Evolutionary conservation across 23 red algal genomes (phyloP).

Genomic region (Gracilaria vermiculophylla): DNA sequence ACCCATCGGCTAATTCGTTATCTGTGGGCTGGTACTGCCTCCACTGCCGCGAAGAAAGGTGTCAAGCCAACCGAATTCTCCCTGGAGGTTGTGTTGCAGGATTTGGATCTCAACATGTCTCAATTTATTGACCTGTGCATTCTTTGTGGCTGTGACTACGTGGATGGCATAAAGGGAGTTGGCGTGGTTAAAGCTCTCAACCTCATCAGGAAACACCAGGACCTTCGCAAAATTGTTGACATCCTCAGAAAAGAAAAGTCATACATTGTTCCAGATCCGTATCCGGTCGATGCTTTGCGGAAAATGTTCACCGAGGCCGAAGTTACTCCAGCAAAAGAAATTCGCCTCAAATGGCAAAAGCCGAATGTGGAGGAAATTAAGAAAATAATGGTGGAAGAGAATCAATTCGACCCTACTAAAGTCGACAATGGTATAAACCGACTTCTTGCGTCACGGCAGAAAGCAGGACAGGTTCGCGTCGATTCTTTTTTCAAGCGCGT

Average conservation of each 20-base stretch:
- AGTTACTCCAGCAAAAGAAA: constrained; percentile 50
- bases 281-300: constrained; percentile 63
- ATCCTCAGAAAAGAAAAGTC: constrained; percentile 42
- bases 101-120: constrained; percentile 76
- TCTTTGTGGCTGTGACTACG: constrained; percentile 97
- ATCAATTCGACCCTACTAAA: constrained; percentile 83
- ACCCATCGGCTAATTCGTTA: constrained; percentile 78
- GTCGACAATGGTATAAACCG: constrained; percentile 86
- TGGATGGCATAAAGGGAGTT: constrained; percentile 84
- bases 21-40: constrained; percentile 71
- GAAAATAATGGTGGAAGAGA: constrained; percentile 85
- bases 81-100: constrained; percentile 67
- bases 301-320: constrained; percentile 79
- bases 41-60: constrained; percentile 83
- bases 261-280: constrained; percentile 74
- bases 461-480: constrained; percentile 75
- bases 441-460: constrained; percentile 57
- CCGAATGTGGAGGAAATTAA: constrained; percentile 79
- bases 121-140: constrained; percentile 98
- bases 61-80: constrained; percentile 83
- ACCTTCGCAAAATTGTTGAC: constrained; percentile 58
- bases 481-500: constrained; percentile 93
- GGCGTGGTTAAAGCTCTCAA: constrained; percentile 80
- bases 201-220: constrained; percentile 76
- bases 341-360: constrained; percentile 79